Evolutionary conservation across 495 filamentous ascomycete species (phyloP).

Genomic region (Elasticomyces elasticus): DNA sequence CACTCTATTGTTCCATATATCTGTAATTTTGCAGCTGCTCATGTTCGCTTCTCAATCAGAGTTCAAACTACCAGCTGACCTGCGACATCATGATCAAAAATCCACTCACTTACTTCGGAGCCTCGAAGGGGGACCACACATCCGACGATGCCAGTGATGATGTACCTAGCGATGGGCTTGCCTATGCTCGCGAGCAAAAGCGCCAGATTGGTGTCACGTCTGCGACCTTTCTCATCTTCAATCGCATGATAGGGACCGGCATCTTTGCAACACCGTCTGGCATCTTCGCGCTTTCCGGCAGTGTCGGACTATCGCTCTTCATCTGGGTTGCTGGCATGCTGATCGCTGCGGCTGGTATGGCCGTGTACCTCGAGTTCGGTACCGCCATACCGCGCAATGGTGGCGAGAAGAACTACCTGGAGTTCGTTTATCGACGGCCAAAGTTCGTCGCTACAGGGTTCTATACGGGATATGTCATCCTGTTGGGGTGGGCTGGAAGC

Average conservation of each 20-base stretch:
- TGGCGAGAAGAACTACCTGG: conserved; percentile 3
- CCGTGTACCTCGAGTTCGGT: background rate
- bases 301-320: background rate
- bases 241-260: background rate
- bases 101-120: too few relatives aligned
- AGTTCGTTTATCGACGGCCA: conserved; percentile 3
- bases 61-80: too few relatives aligned
- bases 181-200: too few relatives aligned
- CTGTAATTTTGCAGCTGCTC: too few relatives aligned
- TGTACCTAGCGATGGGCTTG: too few relatives aligned
- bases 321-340: background rate
- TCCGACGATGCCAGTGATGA: too few relatives aligned
- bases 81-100: too few relatives aligned
- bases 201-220: background rate
- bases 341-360: background rate
- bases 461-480: background rate
- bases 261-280: background rate
- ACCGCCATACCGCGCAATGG: background rate
- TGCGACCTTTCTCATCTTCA: background rate
- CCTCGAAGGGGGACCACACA: too few relatives aligned
- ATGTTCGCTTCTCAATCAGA: too few relatives aligned
- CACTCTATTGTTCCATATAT: too few relatives aligned
- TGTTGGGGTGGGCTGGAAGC: background rate
- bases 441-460: background rate
- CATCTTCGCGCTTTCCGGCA: background rate